Evolutionary conservation across 2,329 filamentous ascomycete genomes (phyloP).

Genomic region (Pseudodiploospora longispora): DNA sequence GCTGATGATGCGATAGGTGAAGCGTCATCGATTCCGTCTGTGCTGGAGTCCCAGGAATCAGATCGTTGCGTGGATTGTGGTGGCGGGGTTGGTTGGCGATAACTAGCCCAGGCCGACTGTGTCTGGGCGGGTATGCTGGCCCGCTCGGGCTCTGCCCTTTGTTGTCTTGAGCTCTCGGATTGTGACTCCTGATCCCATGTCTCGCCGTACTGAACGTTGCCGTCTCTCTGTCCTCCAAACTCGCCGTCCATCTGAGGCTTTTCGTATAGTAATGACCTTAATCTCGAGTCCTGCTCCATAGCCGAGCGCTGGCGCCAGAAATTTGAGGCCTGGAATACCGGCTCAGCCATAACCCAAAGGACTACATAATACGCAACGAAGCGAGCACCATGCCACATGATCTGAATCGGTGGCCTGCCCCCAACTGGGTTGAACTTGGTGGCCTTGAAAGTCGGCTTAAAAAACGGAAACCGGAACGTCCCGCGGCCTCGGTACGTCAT

Average conservation of each 20-base stretch:
- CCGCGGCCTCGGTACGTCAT: constrained; percentile 20
- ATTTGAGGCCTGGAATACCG: constrained; percentile 23
- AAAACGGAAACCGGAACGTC: constrained; percentile 33
- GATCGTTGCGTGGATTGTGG: constrained; percentile 5
- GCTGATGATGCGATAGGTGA: constrained; percentile 33
- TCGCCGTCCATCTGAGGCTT: constrained; percentile 10
- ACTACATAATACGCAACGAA: constrained; percentile 25
- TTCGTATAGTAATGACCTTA: constrained; percentile 16
- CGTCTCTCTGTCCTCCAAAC: constrained; percentile 8
- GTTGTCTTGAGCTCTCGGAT: constrained; percentile 5
- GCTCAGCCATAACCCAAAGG: constrained; percentile 14
- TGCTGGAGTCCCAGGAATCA: constrained; percentile 16
- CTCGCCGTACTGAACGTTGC: constrained; percentile 10
- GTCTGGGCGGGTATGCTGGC: constrained; percentile 2
- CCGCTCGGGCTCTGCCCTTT: constrained; percentile 2
- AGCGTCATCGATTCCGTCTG: constrained; percentile 30
- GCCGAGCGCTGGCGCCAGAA: constrained; percentile 16
- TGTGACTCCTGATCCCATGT: constrained; percentile 12
- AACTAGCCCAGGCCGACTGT: constrained; percentile 10
- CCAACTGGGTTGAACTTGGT: constrained; percentile 23
- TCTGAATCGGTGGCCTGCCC: constrained; percentile 16
- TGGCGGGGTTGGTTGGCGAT: constrained; percentile 5
- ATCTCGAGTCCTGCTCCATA: constrained; percentile 20
- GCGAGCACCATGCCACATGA: constrained; percentile 29
- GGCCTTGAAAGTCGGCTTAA: constrained; percentile 21